Evolutionary conservation across 805 yeast species (phyloP).

Genomic region (Starmera pachycereana): DNA sequence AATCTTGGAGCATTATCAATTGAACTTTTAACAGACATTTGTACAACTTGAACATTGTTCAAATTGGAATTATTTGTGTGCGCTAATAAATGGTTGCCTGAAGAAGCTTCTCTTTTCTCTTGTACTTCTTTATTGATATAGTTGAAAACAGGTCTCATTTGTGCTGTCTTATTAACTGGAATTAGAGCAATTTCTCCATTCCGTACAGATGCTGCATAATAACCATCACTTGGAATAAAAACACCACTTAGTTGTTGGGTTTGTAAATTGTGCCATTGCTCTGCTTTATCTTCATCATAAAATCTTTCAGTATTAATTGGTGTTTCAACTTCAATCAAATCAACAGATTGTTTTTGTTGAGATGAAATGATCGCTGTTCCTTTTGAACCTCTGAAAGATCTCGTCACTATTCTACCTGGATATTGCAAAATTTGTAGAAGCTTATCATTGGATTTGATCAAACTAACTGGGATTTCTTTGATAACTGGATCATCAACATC

Average conservation of each 20-base stretch:
- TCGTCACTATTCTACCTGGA: conserved; percentile 43
- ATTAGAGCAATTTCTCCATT: conserved; percentile 48
- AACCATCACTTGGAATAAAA: conserved; percentile 42
- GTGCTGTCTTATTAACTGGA: conserved; percentile 60
- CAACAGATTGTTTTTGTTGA: conserved; percentile 50
- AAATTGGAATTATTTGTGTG: conserved; percentile 22
- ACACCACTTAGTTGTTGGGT: conserved; percentile 67
- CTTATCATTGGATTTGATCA: conserved; percentile 21
- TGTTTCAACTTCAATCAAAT: conserved; percentile 62
- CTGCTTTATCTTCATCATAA: conserved; percentile 54
- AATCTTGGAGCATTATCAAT: conserved; percentile 49
- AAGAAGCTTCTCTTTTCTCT: conserved; percentile 27
- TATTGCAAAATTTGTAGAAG: conserved; percentile 42
- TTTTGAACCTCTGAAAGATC: conserved; percentile 26
- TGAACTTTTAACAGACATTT: conserved; percentile 62
- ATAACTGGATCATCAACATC: conserved; percentile 41
- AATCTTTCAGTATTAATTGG: conserved; percentile 63
- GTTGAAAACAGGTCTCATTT: conserved; percentile 71
- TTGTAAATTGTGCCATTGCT: conserved; percentile 51
- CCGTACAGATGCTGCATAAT: conserved; percentile 33
- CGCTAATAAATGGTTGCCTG: conserved; percentile 23
- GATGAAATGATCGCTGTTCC: conserved; percentile 32
- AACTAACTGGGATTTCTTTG: conserved; percentile 46
- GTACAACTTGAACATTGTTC: conserved; percentile 41
- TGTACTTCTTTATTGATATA: conserved; percentile 58